These are phyloP conservation scores for Tolypocladium cylindrosporum DNA, from an alignment of 2,329 filamentous ascomycete species.

Conservation along the genomic window DNA sequence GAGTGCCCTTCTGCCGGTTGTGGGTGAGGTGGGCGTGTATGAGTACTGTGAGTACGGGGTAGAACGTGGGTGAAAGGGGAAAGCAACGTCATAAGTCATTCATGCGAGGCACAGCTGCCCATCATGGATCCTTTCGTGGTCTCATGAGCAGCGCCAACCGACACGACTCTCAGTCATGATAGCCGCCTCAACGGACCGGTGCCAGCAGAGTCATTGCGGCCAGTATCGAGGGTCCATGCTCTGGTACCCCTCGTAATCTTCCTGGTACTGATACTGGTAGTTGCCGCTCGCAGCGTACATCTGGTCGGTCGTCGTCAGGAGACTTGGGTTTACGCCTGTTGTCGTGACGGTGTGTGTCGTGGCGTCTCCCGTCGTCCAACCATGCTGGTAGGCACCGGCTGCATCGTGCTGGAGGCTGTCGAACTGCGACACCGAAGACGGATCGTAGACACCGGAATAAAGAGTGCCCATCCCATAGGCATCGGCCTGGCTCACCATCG, in stretches of 20 bases:
- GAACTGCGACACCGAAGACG: background rate
- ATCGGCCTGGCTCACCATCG: background rate
- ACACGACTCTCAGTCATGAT: background rate
- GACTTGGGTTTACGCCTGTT: background rate
- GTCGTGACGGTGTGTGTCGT: background rate
- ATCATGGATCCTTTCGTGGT: background rate
- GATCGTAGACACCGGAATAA: background rate
- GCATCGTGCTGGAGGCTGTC: background rate
- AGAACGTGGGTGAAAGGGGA: background rate
- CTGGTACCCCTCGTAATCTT: background rate
- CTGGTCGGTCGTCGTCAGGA: background rate
- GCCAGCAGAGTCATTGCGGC: background rate
- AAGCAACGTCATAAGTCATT: background rate
- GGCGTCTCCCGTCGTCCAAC: background rate
- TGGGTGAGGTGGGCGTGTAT: too few relatives aligned
- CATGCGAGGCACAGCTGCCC: background rate
- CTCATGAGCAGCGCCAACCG: background rate
- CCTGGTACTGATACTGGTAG: background rate
- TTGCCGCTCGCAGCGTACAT: background rate
- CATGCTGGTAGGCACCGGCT: background rate
- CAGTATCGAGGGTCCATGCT: background rate
- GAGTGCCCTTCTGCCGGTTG: background rate
- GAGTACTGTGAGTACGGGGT: background rate
- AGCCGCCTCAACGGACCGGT: background rate
- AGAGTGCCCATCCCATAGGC: background rate